These are phyloP conservation scores for Yamadazyma ubonensis DNA, from an alignment of 805 yeast species.

Conservation along the genomic window DNA sequence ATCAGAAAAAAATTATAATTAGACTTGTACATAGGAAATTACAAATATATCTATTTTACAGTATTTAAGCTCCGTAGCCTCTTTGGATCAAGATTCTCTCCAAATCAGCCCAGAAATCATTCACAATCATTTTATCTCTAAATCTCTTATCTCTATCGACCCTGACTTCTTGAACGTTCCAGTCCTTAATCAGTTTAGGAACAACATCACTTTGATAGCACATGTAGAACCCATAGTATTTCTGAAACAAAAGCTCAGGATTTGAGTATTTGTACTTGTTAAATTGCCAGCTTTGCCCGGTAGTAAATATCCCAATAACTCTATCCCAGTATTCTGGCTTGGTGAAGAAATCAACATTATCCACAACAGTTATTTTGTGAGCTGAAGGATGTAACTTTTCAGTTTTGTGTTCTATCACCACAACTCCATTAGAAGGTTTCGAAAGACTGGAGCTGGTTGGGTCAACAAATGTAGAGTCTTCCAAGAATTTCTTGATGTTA, in stretches of 20 bases:
- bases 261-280: constrained; percentile 78
- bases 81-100: constrained; percentile 69
- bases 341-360: constrained; percentile 74
- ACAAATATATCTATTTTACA: background rate
- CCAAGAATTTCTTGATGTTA: constrained; percentile 50
- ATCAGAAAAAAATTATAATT: constrained; percentile 52
- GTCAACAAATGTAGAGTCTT: constrained; percentile 64
- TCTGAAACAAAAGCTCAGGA: constrained; percentile 79
- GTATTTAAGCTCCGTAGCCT: constrained; percentile 55
- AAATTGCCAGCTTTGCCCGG: constrained; percentile 98
- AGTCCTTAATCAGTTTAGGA: constrained; percentile 71
- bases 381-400: constrained; percentile 51
- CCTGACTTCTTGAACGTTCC: constrained; percentile 83
- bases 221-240: constrained; percentile 78
- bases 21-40: constrained; percentile 16
- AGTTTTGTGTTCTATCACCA: constrained; percentile 55
- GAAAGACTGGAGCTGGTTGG: constrained; percentile 32
- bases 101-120: constrained; percentile 78
- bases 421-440: constrained; percentile 34
- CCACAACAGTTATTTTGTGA: constrained; percentile 75
- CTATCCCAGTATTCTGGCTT: constrained; percentile 98
- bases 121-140: constrained; percentile 83
- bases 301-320: constrained; percentile 91
- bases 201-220: constrained; percentile 75
- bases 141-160: constrained; percentile 83